phyloP scores from a whole-genome alignment of 1,284 basidiomycete species.

The Schizophyllum amplum region DNA sequence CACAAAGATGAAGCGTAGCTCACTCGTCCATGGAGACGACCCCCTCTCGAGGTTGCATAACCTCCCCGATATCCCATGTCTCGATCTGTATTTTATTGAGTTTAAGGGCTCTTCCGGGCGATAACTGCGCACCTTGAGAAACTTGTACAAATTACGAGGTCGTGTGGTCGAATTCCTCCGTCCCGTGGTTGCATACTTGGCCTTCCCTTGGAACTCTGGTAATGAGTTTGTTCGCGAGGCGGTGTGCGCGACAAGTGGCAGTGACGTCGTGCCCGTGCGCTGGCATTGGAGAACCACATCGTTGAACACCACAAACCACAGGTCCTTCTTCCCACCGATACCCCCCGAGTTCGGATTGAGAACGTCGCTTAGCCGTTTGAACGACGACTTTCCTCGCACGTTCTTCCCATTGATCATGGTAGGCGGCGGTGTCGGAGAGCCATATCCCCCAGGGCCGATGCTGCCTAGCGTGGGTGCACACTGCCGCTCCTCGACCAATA shows the following conservation, averaged over 20 bases:
- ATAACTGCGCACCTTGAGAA: conserved; percentile 53
- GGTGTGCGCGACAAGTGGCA: conserved; percentile 74
- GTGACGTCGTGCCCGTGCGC: conserved; percentile 79
- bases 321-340: conserved; percentile 71
- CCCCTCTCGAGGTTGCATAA: conserved; percentile 61
- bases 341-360: conserved; percentile 42
- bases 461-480: conserved; percentile 22
- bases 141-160: conserved; percentile 87
- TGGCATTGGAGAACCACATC: conserved; percentile 93
- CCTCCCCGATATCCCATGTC: conserved; percentile 80
- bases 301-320: conserved; percentile 93
- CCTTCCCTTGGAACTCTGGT: conserved; percentile 71
- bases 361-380: conserved; percentile 80
- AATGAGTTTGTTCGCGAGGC: conserved; percentile 63
- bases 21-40: conserved; percentile 83
- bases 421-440: conserved; percentile 39
- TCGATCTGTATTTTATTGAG: conserved; percentile 51
- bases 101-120: conserved; percentile 2
- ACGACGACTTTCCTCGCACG: conserved; percentile 72
- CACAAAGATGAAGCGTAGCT: conserved; percentile 23
- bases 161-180: conserved; percentile 65
- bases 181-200: conserved; percentile 74
- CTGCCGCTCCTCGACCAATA: conserved; percentile 80
- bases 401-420: conserved; percentile 43
- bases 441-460: neutral